These are phyloP conservation scores for Sisymbrium irio DNA, from an alignment of 345 rosid species.

Conservation along the genomic window DNA sequence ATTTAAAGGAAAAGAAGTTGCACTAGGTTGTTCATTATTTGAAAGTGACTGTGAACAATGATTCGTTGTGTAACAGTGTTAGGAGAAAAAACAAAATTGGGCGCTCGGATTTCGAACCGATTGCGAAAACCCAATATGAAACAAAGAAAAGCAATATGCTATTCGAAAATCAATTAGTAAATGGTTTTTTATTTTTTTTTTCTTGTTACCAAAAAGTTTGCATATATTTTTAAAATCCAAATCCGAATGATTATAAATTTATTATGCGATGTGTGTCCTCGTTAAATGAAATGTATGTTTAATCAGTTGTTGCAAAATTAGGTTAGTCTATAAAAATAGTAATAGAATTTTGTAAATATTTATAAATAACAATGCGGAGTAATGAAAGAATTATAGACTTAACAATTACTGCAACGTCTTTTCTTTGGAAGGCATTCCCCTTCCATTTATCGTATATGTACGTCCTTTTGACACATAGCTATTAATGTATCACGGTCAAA, in stretches of 20 bases:
- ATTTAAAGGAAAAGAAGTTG: slow-evolving; percentile 15
- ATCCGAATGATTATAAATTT: background rate
- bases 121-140: background rate
- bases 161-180: background rate
- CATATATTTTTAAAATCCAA: background rate
- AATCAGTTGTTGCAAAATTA: background rate
- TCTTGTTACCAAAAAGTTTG: background rate
- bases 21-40: slow-evolving; percentile 21
- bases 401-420: background rate
- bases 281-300: background rate
- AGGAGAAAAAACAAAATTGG: slow-evolving; percentile 5
- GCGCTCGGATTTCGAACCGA: slow-evolving; percentile 3
- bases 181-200: background rate
- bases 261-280: background rate
- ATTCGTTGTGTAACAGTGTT: background rate
- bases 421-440: background rate
- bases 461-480: background rate
- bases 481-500: slow-evolving; percentile 7
- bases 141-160: background rate
- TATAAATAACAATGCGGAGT: background rate
- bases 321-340: background rate
- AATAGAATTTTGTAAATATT: background rate
- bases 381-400: background rate
- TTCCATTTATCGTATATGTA: background rate
- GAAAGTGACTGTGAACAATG: slow-evolving; percentile 28